These are phyloP conservation scores for Russula abietina DNA, from an alignment of 768 basidiomycete species.

Conservation along the genomic window DNA sequence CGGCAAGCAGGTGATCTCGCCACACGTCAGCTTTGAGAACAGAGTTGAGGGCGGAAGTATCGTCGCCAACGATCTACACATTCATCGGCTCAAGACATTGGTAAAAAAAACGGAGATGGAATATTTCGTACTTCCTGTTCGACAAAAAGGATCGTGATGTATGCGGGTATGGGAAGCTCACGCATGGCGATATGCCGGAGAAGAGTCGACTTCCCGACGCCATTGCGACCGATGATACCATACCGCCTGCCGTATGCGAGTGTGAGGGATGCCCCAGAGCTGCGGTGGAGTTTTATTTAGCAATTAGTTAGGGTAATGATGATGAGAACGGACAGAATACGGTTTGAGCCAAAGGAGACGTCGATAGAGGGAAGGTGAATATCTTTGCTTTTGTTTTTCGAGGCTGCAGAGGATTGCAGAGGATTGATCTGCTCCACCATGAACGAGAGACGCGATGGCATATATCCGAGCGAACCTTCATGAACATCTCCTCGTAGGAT, in stretches of 20 bases:
- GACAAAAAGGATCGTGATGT: slow-evolving; percentile 96
- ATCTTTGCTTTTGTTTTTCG: slow-evolving; percentile 97
- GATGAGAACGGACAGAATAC: slow-evolving; percentile 62
- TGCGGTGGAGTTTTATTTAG: slow-evolving; percentile 29
- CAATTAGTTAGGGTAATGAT: slow-evolving; percentile 3
- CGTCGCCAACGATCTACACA: slow-evolving; percentile 80
- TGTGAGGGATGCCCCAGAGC: slow-evolving; percentile 80
- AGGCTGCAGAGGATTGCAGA: slow-evolving; percentile 64
- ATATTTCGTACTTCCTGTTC: slow-evolving; percentile 80
- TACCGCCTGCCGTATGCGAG: slow-evolving; percentile 86
- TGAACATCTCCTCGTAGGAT: slow-evolving; percentile 98
- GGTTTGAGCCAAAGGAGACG: slow-evolving; percentile 91
- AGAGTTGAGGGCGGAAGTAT: slow-evolving; percentile 85
- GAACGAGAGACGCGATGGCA: background rate
- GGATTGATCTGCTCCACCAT: slow-evolving; percentile 69
- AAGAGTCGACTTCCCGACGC: slow-evolving; percentile 94
- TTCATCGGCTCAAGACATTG: background rate
- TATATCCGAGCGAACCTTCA: slow-evolving; percentile 56
- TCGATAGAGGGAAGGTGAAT: slow-evolving; percentile 93
- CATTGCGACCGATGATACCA: slow-evolving; percentile 73
- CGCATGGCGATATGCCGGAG: slow-evolving; percentile 91
- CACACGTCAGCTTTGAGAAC: slow-evolving; percentile 99
- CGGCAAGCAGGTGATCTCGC: slow-evolving; percentile 85
- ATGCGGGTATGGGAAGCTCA: slow-evolving; percentile 87
- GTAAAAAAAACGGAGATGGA: background rate